These are phyloP conservation scores for Cordyceps tenuipes DNA, from an alignment of 2,329 filamentous ascomycete species.

Conservation along the genomic window DNA sequence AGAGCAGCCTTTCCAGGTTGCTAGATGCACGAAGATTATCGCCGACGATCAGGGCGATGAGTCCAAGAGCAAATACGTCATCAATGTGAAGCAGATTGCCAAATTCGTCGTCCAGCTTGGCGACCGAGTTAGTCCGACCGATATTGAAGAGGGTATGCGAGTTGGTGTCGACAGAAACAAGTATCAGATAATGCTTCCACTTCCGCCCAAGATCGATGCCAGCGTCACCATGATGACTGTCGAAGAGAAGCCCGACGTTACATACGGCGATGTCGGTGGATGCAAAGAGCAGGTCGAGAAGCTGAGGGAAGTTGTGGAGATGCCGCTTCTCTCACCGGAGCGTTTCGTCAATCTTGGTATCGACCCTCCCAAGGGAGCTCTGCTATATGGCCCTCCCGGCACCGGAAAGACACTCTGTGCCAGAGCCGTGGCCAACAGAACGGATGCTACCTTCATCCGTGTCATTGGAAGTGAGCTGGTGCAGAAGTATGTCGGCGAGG, in stretches of 20 bases:
- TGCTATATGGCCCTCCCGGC: slow-evolving; percentile 92
- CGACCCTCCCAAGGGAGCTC: slow-evolving; percentile 92
- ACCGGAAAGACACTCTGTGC: slow-evolving; percentile 99
- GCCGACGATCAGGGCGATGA: slow-evolving; percentile 86
- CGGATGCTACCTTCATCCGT: slow-evolving; percentile 96
- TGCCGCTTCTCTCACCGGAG: slow-evolving; percentile 92
- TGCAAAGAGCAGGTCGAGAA: slow-evolving; percentile 99
- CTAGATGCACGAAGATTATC: slow-evolving; percentile 98
- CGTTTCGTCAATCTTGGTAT: slow-evolving; percentile 98
- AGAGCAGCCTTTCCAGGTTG: slow-evolving; percentile 95
- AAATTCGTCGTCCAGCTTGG: slow-evolving; percentile 98
- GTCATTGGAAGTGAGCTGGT: slow-evolving; percentile 97
- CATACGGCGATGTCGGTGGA: slow-evolving; percentile 95
- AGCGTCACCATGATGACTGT: slow-evolving; percentile 99
- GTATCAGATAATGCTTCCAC: slow-evolving; percentile 94
- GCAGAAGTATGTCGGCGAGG: slow-evolving; percentile 98
- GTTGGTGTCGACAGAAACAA: slow-evolving; percentile 98
- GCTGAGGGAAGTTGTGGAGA: slow-evolving; percentile 95
- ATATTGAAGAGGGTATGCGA: slow-evolving; percentile 99
- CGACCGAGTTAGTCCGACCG: slow-evolving; percentile 91
- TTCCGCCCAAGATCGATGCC: slow-evolving; percentile 97
- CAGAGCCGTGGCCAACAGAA: slow-evolving; percentile 93
- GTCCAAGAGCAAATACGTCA: slow-evolving; percentile 99
- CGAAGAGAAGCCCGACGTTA: slow-evolving; percentile 98
- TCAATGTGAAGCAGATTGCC: slow-evolving; percentile 99